Conservation (phyloP, 768 basidiomycete species). For the Lyophyllum semitale region DNA sequence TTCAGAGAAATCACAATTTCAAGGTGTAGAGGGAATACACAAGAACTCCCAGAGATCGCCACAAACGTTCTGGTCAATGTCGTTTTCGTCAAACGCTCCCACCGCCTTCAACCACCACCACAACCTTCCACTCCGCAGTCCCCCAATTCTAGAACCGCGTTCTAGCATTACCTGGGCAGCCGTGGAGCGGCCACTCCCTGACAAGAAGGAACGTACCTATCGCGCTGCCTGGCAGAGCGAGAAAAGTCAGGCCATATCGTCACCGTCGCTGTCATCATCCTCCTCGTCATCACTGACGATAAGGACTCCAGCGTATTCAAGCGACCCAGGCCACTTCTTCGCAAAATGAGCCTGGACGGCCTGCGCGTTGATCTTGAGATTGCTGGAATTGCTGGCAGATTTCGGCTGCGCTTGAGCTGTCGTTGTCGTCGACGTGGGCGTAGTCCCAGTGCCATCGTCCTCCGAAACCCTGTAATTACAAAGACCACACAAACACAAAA, state of each 20-base stretch:
- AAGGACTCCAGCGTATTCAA: constrained; percentile 42
- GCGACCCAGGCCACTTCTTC: constrained; percentile 48
- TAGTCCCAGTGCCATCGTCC: constrained; percentile 23
- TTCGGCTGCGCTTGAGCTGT: neutral
- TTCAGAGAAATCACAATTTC: constrained; percentile 18
- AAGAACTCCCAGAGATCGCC: constrained; percentile 19
- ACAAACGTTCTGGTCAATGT: neutral
- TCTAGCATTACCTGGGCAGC: neutral
- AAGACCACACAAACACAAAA: constrained; percentile 17
- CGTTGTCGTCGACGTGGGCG: constrained; percentile 1
- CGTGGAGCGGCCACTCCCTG: neutral
- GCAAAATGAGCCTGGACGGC: constrained; percentile 16
- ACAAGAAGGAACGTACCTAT: constrained; percentile 11
- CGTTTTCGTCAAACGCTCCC: too few relatives aligned
- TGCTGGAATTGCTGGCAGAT: neutral
- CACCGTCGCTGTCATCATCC: constrained; percentile 21
- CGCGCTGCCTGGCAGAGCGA: neutral
- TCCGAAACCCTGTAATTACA: constrained; percentile 37
- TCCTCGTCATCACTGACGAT: constrained; percentile 42
- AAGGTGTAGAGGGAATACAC: constrained; percentile 14
- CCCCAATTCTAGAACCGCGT: neutral
- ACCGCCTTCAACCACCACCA: neutral
- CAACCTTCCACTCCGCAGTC: neutral
- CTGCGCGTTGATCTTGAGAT: constrained; percentile 2
- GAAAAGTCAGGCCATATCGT: constrained; percentile 4